Base-by-base conservation (phyloP, 2,329 filamentous ascomycete genomes). In the Colletotrichum brevisporum region DNA sequence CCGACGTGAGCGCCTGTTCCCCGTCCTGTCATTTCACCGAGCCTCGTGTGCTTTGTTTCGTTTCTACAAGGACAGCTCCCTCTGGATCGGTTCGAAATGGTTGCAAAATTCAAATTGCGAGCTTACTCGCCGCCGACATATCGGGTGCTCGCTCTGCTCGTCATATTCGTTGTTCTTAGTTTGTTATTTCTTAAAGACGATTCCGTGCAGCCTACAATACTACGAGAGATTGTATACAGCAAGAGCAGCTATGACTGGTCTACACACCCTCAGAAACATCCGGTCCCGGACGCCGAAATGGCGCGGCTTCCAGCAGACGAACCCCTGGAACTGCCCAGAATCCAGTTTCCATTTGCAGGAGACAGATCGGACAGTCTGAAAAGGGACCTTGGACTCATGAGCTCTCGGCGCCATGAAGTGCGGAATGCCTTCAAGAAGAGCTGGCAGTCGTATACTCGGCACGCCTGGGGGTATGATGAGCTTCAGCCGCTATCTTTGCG, bases 401-500 rank as follows among this genome's bases (percentile, higher is more conserved):
- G 92, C 71, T 64, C 55, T 54, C 74, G 80, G 52, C 73, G 72
- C 26, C 70, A 72, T 10, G 78, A 76, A 21, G 76, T 82, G 6
- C 78, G 77, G 68, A 71, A 76, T 47, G 75, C 74, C 45, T 82
- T 82, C 65, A 60, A 75, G 16, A 79, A 79, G 72, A 74, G 76
- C 6, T 86, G 83, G 83, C 74, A 73, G 16, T 80, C 79, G 27
- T 86, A 86, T 73, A 82, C 77, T 59, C 73, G 76, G 10, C 73
- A 82, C 62, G 84, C 84, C 0, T 86, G 83, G 83, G 78, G 81
- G 71, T 78, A 80, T 41, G 84, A 86, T 73, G 84, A 85, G 66
- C 68, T 86, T 21, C 76, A 76, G 18, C 84, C 84, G 3, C 66
- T 85, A 16, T 79, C 78, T 16, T 81, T 82, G n/a, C 63, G 73